phyloP scores from a whole-genome alignment of 148 eudicot species.

The Bassia scoparia region DNA sequence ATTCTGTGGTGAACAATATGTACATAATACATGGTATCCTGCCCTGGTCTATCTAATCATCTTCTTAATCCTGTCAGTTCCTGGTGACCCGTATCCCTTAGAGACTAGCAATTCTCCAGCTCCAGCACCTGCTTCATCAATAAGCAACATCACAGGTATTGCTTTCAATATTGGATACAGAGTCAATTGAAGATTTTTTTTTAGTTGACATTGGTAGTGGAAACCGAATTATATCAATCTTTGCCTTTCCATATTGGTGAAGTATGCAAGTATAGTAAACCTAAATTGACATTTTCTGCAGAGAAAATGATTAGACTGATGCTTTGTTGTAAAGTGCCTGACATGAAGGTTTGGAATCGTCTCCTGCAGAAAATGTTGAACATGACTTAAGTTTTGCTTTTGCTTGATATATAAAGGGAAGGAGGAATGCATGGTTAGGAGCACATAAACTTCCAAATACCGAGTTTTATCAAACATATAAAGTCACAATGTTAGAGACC shows the following conservation, averaged over 20 bases:
- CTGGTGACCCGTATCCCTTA: slow-evolving; percentile 76
- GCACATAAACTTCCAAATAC: not conserved
- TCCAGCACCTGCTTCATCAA: slow-evolving; percentile 57
- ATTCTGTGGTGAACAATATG: not conserved
- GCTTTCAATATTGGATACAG: not conserved
- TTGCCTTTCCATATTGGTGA: slow-evolving; percentile 2
- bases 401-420: not conserved
- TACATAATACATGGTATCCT: slow-evolving; percentile 1
- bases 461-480: not conserved
- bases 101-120: slow-evolving; percentile 42
- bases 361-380: not conserved
- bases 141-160: slow-evolving; percentile 47
- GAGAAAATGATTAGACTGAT: not conserved
- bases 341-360: not conserved
- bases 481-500: not conserved
- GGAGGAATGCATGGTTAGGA: not conserved
- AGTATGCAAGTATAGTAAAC: not conserved
- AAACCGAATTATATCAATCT: not conserved
- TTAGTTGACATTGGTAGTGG: not conserved
- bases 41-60: not conserved
- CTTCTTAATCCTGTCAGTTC: slow-evolving; percentile 40
- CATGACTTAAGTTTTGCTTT: not conserved
- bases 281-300: not conserved
- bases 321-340: not conserved
- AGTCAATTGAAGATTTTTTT: not conserved